A percentile compares a stretch with the other conserved stretches of the same genome.
phyloP scores from a whole-genome alignment of 1,284 basidiomycete species.

The Exobasidium cylindrosporum region DNA sequence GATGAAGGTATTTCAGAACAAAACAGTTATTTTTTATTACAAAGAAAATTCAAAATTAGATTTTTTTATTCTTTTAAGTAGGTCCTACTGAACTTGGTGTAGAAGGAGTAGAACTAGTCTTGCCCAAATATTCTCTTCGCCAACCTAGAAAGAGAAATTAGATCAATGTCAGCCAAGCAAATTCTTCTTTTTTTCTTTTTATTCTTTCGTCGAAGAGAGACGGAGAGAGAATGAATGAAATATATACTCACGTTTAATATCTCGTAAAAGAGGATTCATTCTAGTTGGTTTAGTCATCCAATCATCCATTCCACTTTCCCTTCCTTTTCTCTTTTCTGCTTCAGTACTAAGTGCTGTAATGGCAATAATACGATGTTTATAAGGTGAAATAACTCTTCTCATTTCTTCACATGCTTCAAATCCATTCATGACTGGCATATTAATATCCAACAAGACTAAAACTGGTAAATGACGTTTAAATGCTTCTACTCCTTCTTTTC shows the following conservation, averaged over 20 bases:
- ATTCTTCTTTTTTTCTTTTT: too few species aligned
- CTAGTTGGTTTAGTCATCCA: constrained; percentile 32
- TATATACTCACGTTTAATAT: neutral
- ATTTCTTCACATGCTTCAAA: constrained; percentile 38
- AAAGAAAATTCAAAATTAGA: too few species aligned
- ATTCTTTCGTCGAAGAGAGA: neutral
- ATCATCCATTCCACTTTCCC: constrained; percentile 35
- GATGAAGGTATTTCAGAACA: too few species aligned
- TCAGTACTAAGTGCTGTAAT: constrained; percentile 31
- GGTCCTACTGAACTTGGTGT: neutral
- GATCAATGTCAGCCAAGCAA: neutral
- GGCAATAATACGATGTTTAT: constrained; percentile 28
- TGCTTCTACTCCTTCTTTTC: constrained; percentile 32
- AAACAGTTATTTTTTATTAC: too few species aligned
- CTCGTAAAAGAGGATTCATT: neutral
- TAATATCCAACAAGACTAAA: constrained; percentile 47
- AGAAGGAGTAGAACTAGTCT: neutral
- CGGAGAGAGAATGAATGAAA: neutral
- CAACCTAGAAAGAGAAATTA: neutral
- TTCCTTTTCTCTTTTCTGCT: constrained; percentile 24
- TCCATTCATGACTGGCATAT: constrained; percentile 47
- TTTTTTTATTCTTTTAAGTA: too few species aligned
- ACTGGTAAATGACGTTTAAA: constrained; percentile 25
- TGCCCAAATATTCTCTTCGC: neutral
- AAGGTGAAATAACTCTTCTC: constrained; percentile 24